A percentile compares a stretch with the other conserved stretches of the same genome.
phyloP scores from a whole-genome alignment of 257 asterid genomes.

The Penstemon barbatus region DNA sequence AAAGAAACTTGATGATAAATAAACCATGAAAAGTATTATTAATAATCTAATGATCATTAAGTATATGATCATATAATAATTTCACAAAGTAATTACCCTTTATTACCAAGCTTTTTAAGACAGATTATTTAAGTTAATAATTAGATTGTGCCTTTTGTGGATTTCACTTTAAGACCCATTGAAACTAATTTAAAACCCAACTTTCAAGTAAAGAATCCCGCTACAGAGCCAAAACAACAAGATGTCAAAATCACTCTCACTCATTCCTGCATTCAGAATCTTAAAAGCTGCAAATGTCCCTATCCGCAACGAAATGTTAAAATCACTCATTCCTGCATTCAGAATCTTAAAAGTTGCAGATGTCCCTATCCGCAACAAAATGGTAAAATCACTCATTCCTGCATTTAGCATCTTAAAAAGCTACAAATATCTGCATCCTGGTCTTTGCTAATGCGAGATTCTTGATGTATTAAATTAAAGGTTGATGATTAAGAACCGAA shows the following conservation, averaged over 20 bases:
- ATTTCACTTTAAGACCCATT: too few species aligned
- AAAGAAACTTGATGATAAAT: too few species aligned
- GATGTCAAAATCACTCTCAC: background rate
- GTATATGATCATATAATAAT: too few species aligned
- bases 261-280: background rate
- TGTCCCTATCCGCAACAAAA: constrained; percentile 9
- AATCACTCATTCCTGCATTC: background rate
- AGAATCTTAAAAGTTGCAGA: constrained; percentile 15
- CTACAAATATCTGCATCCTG: background rate
- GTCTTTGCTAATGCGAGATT: constrained; percentile 3
- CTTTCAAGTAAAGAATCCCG: background rate
- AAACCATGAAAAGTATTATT: too few species aligned
- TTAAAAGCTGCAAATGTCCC: too few species aligned
- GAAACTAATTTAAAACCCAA: background rate
- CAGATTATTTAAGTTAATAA: too few species aligned
- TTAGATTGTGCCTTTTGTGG: too few species aligned
- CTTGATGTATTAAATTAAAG: background rate
- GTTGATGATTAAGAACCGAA: too few species aligned
- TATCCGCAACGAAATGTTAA: background rate
- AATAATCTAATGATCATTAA: too few species aligned
- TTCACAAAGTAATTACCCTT: too few species aligned
- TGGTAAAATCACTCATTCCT: background rate
- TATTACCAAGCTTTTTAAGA: too few species aligned
- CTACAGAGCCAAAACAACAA: background rate
- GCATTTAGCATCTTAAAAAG: constrained; percentile 13